Evolutionary conservation across 2,329 filamentous ascomycete species (phyloP).

Genomic region (Gremmenia infestans): DNA sequence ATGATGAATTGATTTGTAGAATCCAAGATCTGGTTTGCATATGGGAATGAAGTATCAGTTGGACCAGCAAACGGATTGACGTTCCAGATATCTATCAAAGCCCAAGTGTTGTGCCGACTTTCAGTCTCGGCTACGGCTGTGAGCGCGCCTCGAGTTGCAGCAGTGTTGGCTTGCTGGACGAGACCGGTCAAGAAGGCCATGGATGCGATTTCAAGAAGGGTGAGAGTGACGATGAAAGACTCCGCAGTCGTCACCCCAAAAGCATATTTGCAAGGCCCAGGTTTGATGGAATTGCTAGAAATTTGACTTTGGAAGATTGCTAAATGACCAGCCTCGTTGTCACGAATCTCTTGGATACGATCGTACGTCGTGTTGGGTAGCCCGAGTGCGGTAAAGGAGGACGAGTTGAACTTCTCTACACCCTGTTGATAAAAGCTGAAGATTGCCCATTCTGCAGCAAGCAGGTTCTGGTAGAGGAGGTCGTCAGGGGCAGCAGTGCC

Average conservation of each 20-base stretch:
- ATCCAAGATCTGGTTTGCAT: slow-evolving; percentile 39
- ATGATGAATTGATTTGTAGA: slow-evolving; percentile 33
- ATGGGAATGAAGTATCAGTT: slow-evolving; percentile 38
- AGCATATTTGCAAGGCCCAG: slow-evolving; percentile 33
- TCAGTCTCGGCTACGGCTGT: slow-evolving; percentile 36
- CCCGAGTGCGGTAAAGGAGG: slow-evolving; percentile 32
- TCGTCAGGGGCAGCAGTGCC: slow-evolving; percentile 37
- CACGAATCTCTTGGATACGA: slow-evolving; percentile 37
- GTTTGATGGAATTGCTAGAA: slow-evolving; percentile 38
- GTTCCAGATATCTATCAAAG: slow-evolving; percentile 38
- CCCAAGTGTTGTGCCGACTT: slow-evolving; percentile 38
- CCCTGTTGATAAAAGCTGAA: slow-evolving; percentile 40
- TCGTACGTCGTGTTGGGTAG: slow-evolving; percentile 38
- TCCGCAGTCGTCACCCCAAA: slow-evolving; percentile 24
- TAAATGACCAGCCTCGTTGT: slow-evolving; percentile 43
- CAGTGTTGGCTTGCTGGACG: slow-evolving; percentile 31
- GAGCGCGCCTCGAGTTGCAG: slow-evolving; percentile 34
- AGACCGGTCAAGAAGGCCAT: slow-evolving; percentile 39
- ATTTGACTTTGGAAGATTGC: slow-evolving; percentile 41
- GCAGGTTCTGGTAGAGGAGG: slow-evolving; percentile 40
- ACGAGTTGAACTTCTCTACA: slow-evolving; percentile 36
- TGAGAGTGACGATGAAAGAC: slow-evolving; percentile 31
- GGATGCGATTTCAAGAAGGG: slow-evolving; percentile 34
- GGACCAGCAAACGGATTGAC: slow-evolving; percentile 38
- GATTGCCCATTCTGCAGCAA: slow-evolving; percentile 41